phyloP scores from a whole-genome alignment of 805 yeast genomes.

The Candida berthetii region DNA sequence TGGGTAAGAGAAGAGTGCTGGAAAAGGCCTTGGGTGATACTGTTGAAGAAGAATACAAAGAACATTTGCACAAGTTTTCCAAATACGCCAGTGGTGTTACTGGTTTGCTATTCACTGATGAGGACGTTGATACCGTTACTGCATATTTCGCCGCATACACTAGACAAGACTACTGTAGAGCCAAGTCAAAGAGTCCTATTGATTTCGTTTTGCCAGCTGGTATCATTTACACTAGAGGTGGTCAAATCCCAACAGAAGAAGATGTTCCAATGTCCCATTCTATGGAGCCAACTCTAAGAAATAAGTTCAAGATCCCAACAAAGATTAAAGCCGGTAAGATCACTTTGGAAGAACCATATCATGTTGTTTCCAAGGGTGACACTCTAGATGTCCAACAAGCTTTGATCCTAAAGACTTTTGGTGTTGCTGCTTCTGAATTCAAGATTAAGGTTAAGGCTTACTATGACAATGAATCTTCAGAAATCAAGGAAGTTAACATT shows the following conservation, averaged over 20 bases:
- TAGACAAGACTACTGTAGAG: conserved; percentile 82
- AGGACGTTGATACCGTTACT: conserved; percentile 79
- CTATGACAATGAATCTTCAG: conserved; percentile 56
- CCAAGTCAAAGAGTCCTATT: conserved; percentile 79
- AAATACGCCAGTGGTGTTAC: conserved; percentile 67
- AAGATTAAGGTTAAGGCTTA: conserved; percentile 75
- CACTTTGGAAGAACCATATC: conserved; percentile 64
- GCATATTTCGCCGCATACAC: conserved; percentile 79
- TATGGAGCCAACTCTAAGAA: conserved; percentile 87
- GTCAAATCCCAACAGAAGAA: conserved; percentile 82
- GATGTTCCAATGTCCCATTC: conserved; percentile 97
- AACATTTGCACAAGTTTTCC: conserved; percentile 67
- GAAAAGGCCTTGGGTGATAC: conserved; percentile 89
- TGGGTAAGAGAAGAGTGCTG: conserved; percentile 91
- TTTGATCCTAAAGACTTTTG: conserved; percentile 87
- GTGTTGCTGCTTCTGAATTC: conserved; percentile 90
- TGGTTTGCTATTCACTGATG: conserved; percentile 87
- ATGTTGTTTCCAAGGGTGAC: conserved; percentile 77
- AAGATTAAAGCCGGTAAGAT: conserved; percentile 87
- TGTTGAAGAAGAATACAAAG: conserved; percentile 85
- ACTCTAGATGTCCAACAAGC: conserved; percentile 86
- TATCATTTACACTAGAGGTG: conserved; percentile 90
- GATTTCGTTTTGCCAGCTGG: conserved; percentile 87
- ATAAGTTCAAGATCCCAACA: conserved; percentile 86
- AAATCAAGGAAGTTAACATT: conserved; percentile 24